Evolutionary conservation across 306 rosid species (phyloP), one percentile per base, ranked within the genome.

Genomic region (Quercus cerris): DNA sequence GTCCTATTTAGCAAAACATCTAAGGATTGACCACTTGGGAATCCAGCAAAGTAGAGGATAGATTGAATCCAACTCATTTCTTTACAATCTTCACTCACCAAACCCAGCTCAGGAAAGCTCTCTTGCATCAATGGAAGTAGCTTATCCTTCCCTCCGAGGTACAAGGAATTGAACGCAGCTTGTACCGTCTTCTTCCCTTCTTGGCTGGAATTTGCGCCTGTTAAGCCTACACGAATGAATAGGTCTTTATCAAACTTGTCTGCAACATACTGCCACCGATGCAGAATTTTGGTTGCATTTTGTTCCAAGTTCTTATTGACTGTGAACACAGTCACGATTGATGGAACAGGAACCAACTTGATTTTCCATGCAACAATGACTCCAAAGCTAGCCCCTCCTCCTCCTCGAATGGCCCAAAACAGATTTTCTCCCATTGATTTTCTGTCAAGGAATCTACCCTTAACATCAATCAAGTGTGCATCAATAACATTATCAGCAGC

Each of bases 1-100:
- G 71, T 82, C 63, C 88, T 68, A 10, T 31, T 58, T n/a, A 78
- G 83, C 56, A 87, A 61, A 3, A 86, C 77, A 1, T 86, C 78
- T 19, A 69, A 19, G 17, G 88, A 33, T 6, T 56, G 75, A 73
- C 46, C 46, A 41, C 3, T 41, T 41, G 46, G 11, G 46, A 41
- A 41, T 41, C 46, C 46, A 41, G 46, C 46, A 8, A 41, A 41
- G 46, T 41, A 41, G 46, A 41, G 12, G 11, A 41, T 9, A 41
- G 46, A 41, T 41, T 41, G 46, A 41, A 41, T 41, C 46, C 46
- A 41, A 41, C 46, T 41, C 46, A 41, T 41, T 41, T 41, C 46
- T 41, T 2, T 8, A 41, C 46, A 41, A 41, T 41, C 46, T 41
- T 41, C 46, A 41, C 12, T 41, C 46, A 41, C 46, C 46, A 41